A percentile compares a stretch with the other conserved stretches of the same genome.
phyloP scores from a whole-genome alignment of 225 moss, liverwort and hornwort genomes.

The Sphagnum contortum region DNA sequence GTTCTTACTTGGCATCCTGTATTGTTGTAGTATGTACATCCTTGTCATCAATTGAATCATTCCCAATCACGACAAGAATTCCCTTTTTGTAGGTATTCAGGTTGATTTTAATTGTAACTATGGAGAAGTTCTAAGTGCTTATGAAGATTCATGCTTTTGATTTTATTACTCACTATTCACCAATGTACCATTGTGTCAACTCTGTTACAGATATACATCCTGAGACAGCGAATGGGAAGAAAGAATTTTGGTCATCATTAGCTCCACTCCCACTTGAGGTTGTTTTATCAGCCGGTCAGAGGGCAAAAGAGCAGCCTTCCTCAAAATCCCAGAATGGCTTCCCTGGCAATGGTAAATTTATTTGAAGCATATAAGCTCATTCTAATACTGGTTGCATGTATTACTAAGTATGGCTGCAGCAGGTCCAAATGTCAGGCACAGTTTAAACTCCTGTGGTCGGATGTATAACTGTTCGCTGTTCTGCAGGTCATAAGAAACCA shows the following conservation, averaged over 20 bases:
- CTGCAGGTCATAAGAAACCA: conserved; percentile 21
- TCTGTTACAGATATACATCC: conserved; percentile 31
- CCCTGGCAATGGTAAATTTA: background rate
- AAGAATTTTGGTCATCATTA: conserved; percentile 85
- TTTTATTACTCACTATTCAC: background rate
- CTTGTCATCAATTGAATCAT: too few species aligned
- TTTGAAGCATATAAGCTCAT: background rate
- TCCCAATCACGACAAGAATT: too few species aligned
- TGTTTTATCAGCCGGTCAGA: conserved; percentile 86
- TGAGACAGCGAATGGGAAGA: conserved; percentile 66
- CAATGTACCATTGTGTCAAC: background rate
- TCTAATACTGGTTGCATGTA: background rate
- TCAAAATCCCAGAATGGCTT: conserved; percentile 14
- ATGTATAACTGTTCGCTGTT: conserved; percentile 6
- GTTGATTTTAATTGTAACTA: too few species aligned
- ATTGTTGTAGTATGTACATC: too few species aligned
- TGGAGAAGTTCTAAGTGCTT: too few species aligned
- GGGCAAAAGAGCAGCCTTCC: conserved; percentile 53
- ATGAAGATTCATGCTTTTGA: too few species aligned
- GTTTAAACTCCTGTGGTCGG: background rate
- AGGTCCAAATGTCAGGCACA: too few species aligned
- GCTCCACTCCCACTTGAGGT: conserved; percentile 87
- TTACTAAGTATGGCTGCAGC: too few species aligned
- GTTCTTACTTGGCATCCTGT: too few species aligned
- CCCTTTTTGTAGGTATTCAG: too few species aligned